phyloP scores from a whole-genome alignment of 495 filamentous ascomycete species.

The Penicillium odoratum region DNA sequence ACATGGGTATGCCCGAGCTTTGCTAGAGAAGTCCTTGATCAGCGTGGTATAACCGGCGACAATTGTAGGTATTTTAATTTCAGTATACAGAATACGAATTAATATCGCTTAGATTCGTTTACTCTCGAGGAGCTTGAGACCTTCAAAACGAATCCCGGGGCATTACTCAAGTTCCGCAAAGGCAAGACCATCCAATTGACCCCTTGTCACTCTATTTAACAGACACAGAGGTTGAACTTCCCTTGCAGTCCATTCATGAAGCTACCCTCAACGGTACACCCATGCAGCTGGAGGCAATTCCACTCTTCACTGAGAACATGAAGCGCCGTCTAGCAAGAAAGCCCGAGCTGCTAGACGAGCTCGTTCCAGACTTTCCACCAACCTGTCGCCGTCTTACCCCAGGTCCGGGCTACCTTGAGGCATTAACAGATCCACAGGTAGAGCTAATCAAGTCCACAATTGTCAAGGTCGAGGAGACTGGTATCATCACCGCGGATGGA shows the following conservation, averaged over 20 bases:
- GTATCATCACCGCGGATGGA: conserved; percentile 52
- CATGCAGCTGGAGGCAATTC: conserved; percentile 36
- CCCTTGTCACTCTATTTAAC: not conserved
- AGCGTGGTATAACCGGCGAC: conserved; percentile 27
- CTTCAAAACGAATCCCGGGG: conserved; percentile 43
- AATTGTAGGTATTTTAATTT: conserved; percentile 32
- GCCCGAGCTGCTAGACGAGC: conserved; percentile 33
- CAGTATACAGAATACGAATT: not conserved
- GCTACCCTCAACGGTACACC: conserved; percentile 36
- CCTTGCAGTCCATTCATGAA: conserved; percentile 49
- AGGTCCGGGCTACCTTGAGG: conserved; percentile 49
- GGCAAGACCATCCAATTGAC: conserved; percentile 16
- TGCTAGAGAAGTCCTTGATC: conserved; percentile 33
- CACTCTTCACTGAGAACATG: conserved; percentile 43
- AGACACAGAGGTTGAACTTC: conserved; percentile 40
- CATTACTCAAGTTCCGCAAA: conserved; percentile 45
- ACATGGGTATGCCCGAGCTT: conserved; percentile 49
- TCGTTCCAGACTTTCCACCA: conserved; percentile 47
- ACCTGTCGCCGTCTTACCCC: conserved; percentile 53
- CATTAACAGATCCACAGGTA: conserved; percentile 49
- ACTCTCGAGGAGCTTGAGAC: conserved; percentile 45
- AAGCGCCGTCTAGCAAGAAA: conserved; percentile 37
- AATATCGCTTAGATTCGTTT: conserved; percentile 30
- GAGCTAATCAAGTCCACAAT: conserved; percentile 44
- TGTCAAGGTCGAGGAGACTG: conserved; percentile 41